Base-by-base conservation (phyloP, 352 stramenopile genomes). In the Phytophthora lateralis region DNA sequence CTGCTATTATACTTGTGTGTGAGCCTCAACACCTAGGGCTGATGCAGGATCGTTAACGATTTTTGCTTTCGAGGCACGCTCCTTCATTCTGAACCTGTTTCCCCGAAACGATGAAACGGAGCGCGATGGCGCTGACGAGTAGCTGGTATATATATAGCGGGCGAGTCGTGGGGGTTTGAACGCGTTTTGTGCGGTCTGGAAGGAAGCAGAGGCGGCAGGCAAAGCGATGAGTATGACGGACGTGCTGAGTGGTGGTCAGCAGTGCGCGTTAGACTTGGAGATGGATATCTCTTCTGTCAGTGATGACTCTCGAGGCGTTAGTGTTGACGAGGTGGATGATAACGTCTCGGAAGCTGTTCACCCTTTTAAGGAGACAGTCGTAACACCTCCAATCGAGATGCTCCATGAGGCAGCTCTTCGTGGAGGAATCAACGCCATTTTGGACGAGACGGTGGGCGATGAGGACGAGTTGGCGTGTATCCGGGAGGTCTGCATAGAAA, bases 401-500 rank as follows among this genome's bases (percentile, higher is more conserved):
- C 55, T 63, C 20, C 54, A 71, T 26, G 71, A 76, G 14, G 67
- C 55, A 39, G 63, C 54, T 14, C 67, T 93, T 54, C 72, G 78
- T 12, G 76, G 63, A 17, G 73, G 68, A 6, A 63, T 93, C 17
- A 65, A 68, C 24, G 62, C 66, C 20, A 59, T 93, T 35, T 69
- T 91, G 7, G 75, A 89, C 27, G 75, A 88, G 37, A 84, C 75
- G 7, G 56, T 55, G 20, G 52, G 27, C 4, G 78, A 92, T 29
- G 68, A 76, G 17, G 69, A 84, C 2, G 70, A 78, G 35, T 69
- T 84, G 21, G 58, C 60, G 48, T 75, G 75, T 39, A 54, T 93
- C n/a, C 80, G 81, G 20, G 80, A 93, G 34, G 63, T 91, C n/a
- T 93, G 85, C 44, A 66, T 69, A 8, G 66, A 84, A 41, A 90